A percentile compares a stretch with the other conserved stretches of the same genome.
These are phyloP conservation scores for Sclerotinia spermophila DNA, from an alignment of 2,329 filamentous ascomycete species.

Conservation along the genomic window DNA sequence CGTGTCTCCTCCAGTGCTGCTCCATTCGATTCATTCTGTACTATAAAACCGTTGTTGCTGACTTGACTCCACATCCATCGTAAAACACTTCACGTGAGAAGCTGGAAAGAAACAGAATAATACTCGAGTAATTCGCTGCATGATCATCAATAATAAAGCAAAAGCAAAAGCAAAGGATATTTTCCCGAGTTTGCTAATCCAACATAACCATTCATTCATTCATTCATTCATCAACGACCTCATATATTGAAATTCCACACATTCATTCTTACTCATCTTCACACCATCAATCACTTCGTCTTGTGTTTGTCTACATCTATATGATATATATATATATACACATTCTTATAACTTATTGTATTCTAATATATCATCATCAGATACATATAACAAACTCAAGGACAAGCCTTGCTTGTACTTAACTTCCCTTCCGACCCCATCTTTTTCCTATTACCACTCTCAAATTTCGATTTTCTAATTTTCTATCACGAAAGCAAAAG, in stretches of 20 bases:
- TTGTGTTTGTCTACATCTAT: not conserved
- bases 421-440: not conserved
- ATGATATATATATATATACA: not conserved
- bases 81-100: constrained; percentile 2
- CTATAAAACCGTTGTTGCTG: not conserved
- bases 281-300: not conserved
- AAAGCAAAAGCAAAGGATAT: not conserved
- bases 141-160: not conserved
- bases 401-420: constrained; percentile 11
- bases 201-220: not conserved
- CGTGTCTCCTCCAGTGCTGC: not conserved
- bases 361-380: not conserved
- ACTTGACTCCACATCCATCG: not conserved
- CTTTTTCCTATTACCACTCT: not conserved
- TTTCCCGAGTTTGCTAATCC: not conserved
- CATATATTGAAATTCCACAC: not conserved
- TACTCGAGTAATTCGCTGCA: not conserved
- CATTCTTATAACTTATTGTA: too few species aligned
- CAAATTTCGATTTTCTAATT: constrained; percentile 6
- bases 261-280: not conserved
- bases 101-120: not conserved
- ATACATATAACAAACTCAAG: not conserved
- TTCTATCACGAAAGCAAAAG: not conserved
- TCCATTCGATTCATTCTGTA: not conserved
- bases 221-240: not conserved